phyloP scores from a whole-genome alignment of 768 basidiomycete species.

The Leccinum boreale region DNA sequence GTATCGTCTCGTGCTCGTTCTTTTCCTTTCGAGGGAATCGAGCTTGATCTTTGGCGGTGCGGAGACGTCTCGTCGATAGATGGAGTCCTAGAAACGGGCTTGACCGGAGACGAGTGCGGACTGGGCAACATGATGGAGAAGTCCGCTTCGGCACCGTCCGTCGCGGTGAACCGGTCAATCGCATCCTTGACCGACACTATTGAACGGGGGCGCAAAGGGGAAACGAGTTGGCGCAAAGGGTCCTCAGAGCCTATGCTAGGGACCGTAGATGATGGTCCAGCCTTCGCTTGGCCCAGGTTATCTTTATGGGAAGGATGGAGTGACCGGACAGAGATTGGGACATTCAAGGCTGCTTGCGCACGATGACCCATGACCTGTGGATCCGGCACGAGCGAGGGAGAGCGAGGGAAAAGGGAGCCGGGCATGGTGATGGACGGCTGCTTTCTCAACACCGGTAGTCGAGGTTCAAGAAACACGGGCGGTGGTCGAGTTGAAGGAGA shows the following conservation, averaged over 20 bases:
- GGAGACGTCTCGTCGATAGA: constrained; percentile 16
- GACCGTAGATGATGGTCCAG: constrained; percentile 16
- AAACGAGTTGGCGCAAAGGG: constrained; percentile 13
- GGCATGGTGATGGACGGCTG: constrained; percentile 66
- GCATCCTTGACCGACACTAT: constrained; percentile 48
- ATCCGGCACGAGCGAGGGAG: constrained; percentile 57
- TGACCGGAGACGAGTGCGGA: constrained; percentile 35
- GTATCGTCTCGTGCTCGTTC: constrained; percentile 35
- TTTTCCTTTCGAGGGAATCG: constrained; percentile 42
- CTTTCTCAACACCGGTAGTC: constrained; percentile 30
- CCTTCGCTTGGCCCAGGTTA: constrained; percentile 4
- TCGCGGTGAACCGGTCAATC: constrained; percentile 43
- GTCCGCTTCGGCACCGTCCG: constrained; percentile 43
- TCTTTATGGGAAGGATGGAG: background rate
- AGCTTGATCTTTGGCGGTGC: background rate
- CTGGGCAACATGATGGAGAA: constrained; percentile 53
- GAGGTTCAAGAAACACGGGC: constrained; percentile 21
- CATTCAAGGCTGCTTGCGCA: background rate
- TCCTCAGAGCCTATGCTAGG: background rate
- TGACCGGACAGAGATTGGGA: background rate
- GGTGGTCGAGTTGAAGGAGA: constrained; percentile 1
- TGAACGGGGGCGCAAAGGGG: constrained; percentile 33
- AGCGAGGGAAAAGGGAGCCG: constrained; percentile 72
- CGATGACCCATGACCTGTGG: constrained; percentile 11
- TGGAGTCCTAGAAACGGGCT: constrained; percentile 24